Percentiles rank a stretch among this genome's conserved stretches.
These are phyloP conservation scores for Ilex aquifolium DNA, from an alignment of 257 asterid species.

Conservation along the genomic window DNA sequence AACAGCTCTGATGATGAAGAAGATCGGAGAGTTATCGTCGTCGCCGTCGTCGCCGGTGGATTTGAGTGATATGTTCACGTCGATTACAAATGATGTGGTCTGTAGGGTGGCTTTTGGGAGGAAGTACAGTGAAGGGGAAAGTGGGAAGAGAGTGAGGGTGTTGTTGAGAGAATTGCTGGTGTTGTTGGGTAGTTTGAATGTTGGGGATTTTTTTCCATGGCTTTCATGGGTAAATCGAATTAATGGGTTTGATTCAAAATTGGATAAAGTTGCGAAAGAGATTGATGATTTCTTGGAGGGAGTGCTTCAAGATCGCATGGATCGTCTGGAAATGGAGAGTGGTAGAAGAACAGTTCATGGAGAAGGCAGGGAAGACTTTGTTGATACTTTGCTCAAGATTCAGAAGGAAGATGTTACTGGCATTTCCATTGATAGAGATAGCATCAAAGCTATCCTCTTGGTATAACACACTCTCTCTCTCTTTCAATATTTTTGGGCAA, in stretches of 20 bases:
- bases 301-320: constrained; percentile 19
- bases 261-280: constrained; percentile 21
- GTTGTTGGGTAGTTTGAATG: constrained; percentile 19
- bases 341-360: no score
- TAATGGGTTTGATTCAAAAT: constrained; percentile 24
- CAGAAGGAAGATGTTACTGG: constrained; percentile 4
- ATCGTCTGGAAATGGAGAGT: not conserved
- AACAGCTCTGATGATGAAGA: not conserved
- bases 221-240: constrained; percentile 28
- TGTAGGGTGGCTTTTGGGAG: constrained; percentile 13
- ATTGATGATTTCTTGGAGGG: constrained; percentile 33
- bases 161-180: constrained; percentile 18
- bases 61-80: constrained; percentile 17
- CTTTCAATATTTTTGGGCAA: no score
- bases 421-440: not conserved
- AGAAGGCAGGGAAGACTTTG: not conserved
- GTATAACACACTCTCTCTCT: not conserved
- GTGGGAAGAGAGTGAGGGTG: constrained; percentile 23
- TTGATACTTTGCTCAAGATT: constrained; percentile 6
- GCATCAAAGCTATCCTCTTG: constrained; percentile 6
- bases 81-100: constrained; percentile 21
- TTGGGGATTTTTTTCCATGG: constrained; percentile 39
- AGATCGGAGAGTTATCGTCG: not conserved
- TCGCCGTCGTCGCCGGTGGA: not conserved
- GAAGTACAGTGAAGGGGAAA: constrained; percentile 21